Percentiles rank a stretch among this genome's conserved stretches.
phyloP scores from a whole-genome alignment of 257 asterid species.

The Osmanthus fragrans region DNA sequence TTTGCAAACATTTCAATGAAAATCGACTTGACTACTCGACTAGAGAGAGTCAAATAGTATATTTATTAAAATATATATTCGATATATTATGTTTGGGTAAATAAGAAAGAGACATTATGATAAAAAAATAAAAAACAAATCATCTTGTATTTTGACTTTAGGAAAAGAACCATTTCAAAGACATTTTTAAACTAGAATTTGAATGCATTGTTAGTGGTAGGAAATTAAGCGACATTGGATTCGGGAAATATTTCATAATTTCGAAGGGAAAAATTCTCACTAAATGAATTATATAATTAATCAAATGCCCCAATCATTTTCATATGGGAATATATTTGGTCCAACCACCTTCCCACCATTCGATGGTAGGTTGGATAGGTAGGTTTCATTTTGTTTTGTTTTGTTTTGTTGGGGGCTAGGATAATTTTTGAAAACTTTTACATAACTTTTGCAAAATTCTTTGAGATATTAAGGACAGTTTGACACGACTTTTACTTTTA shows the following conservation, averaged over 20 bases:
- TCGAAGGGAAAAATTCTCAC: background rate
- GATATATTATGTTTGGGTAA: background rate
- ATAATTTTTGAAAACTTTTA: background rate
- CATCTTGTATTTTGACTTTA: background rate
- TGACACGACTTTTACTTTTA: too few species aligned
- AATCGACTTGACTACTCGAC: background rate
- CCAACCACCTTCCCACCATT: constrained; percentile 23
- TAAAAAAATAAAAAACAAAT: too few species aligned
- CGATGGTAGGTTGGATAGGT: constrained; percentile 27
- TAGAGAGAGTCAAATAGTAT: too few species aligned
- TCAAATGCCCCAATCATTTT: background rate
- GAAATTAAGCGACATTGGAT: background rate
- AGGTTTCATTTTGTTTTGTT: constrained; percentile 10
- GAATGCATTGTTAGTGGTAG: background rate
- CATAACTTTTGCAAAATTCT: background rate
- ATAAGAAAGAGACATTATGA: background rate
- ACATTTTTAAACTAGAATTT: background rate
- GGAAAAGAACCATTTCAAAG: background rate
- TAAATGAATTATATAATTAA: background rate
- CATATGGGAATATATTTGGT: constrained; percentile 13
- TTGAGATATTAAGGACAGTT: too few species aligned
- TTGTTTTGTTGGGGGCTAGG: background rate
- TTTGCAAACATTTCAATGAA: too few species aligned
- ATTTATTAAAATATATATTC: too few species aligned
- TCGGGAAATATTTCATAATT: background rate